Evolutionary conservation across 495 filamentous ascomycete species (phyloP), one percentile per base, ranked within the genome.

Genomic region (Xylaria grammica): DNA sequence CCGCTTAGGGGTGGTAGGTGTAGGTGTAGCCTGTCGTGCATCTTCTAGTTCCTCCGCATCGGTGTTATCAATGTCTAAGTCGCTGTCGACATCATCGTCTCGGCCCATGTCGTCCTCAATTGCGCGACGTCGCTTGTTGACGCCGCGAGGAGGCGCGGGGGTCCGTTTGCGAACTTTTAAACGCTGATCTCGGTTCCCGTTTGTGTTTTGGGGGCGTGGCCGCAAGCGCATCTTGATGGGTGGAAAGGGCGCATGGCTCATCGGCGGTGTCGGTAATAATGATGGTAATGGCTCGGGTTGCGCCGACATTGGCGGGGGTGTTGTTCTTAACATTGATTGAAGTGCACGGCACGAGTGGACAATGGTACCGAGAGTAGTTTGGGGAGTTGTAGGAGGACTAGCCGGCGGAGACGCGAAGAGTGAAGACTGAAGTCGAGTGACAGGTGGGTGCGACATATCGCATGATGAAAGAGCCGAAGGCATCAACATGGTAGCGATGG

Each of bases 281-380:
- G 40, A 42, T 42, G 13, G 13, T 42, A 15, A 76, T 20, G 65
- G 54, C 44, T 67, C 67, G 58, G 61, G 65, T 60, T 71, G 79
- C 66, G 86, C 79, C 1, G 81, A 75, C 72, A 75, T 69, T 73
- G 76, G 76, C 69, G 72, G 63, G 27, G 77, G 42, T 29, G 68
- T 65, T 29, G 68, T 65, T 53, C 72, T 67, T 26, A 93, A 81
- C 62, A 91, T 86, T 0, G 86, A 86, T 67, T 93, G 90, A 0
- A 93, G 83, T 3, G 87, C 85, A 74, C 88, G 89, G 74, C 89
- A 92, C 59, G 89, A 88, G 45, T 82, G 84, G 67, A 88, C 81
- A 58, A 91, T 84, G 74, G 87, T 85, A 66, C 84, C 82, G 53
- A 84, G 70, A 32, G 84, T 79, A 48, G 72, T 78, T 59, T 83